phyloP scores from a whole-genome alignment of 345 rosid genomes.

The Hypericum perforatum region DNA sequence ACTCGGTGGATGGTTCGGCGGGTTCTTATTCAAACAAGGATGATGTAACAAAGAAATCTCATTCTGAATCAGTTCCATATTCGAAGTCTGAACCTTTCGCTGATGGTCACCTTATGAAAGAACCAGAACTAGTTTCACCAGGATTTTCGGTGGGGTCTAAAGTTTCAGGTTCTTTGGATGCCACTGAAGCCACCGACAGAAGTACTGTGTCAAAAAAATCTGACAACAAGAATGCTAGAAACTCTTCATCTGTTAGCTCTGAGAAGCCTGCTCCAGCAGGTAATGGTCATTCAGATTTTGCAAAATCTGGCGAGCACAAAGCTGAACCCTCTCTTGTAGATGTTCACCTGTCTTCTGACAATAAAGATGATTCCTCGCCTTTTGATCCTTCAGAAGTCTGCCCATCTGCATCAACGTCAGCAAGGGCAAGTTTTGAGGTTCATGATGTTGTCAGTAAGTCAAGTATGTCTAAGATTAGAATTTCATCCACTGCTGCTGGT shows the following conservation, averaged over 20 bases:
- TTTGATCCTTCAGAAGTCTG: slow-evolving; percentile 11
- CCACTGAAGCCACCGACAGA: slow-evolving; percentile 14
- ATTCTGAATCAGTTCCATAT: slow-evolving; percentile 28
- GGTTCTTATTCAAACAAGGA: slow-evolving; percentile 18
- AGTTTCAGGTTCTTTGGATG: slow-evolving; percentile 18
- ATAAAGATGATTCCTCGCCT: slow-evolving; percentile 5
- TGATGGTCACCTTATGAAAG: slow-evolving; percentile 10
- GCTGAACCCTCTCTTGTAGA: slow-evolving; percentile 8
- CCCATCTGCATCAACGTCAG: slow-evolving; percentile 16
- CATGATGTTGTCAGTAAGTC: slow-evolving; percentile 17
- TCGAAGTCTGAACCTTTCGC: slow-evolving; percentile 35
- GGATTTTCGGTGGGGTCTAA: too few relatives aligned
- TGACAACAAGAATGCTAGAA: slow-evolving; percentile 12
- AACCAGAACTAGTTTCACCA: background rate
- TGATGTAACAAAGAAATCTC: slow-evolving; percentile 15
- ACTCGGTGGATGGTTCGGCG: slow-evolving; percentile 15
- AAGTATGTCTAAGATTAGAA: slow-evolving; percentile 24
- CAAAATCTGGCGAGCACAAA: slow-evolving; percentile 21
- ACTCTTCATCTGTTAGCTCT: slow-evolving; percentile 17
- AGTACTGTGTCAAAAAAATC: slow-evolving; percentile 17
- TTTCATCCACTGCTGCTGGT: slow-evolving; percentile 23
- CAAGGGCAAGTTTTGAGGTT: slow-evolving; percentile 24
- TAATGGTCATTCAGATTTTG: slow-evolving; percentile 5
- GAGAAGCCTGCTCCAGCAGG: slow-evolving; percentile 11
- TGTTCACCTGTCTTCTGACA: background rate